Base-by-base conservation (phyloP, 768 basidiomycete species). In the Boletus bicolor region DNA sequence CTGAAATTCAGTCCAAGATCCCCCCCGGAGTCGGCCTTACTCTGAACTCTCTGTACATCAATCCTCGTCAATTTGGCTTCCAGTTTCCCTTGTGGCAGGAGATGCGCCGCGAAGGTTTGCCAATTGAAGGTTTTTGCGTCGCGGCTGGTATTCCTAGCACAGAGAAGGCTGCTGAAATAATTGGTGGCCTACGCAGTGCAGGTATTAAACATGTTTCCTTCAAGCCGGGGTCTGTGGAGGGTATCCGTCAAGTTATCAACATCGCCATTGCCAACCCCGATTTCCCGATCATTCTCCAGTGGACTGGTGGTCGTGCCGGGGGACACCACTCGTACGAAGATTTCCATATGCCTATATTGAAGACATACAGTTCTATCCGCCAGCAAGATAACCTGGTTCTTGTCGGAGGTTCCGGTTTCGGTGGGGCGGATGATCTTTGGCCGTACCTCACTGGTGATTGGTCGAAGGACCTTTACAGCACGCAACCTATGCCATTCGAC, bases 321-420 rank as follows among this genome's bases (percentile, higher is more conserved):
- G 97, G 97, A 48, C 97, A 99, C 65, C 97, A 98, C 76, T 95
- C 92, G 3, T 98, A 86, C 72, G 97, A 99, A 72, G 97, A 99
- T 71, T 95, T 98, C 83, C 96, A 98, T 66, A 93, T 95, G 71
- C 96, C 97, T 1, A 84, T 98, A 63, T 77, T 98, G 48, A 76
- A 87, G 38, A 98, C 95, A 0, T 99, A 99, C 72, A 81, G 85
- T 37, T 75, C 88, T 15, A 98, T 99, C 68, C 89, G 97, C 56
- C 86, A 89, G 62, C 89, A 94, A 58, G 64, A 81, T 47, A 99
- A 99, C 74, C 88, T 98, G 62, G 80, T 83, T 44, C 87, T 98
- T 54, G 86, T 98, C 35, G 95, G 83, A 49, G 97, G 97, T 10
- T 96, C 94, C 44, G 96, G 97, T 44, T 98, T 98, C 68, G 96